phyloP scores from a whole-genome alignment of 805 yeast species.

The Candida tammaniensis region DNA sequence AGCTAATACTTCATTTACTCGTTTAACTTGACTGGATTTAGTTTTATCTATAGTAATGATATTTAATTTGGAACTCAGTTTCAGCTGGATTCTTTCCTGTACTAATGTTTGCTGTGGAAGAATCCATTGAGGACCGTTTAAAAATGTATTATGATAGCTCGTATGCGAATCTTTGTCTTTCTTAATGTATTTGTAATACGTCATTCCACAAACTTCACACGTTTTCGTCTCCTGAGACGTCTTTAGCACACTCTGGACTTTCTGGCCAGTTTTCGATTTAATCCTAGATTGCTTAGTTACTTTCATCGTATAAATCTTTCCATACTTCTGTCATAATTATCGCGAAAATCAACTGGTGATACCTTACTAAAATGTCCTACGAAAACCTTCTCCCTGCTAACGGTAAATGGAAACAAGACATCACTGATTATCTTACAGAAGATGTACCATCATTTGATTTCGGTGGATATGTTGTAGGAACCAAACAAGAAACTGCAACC shows the following conservation, averaged over 20 bases:
- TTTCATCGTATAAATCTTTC: too few species aligned
- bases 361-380: constrained; percentile 7
- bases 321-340: too few species aligned
- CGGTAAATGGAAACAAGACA: constrained; percentile 79
- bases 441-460: constrained; percentile 93
- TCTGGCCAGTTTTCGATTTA: too few species aligned
- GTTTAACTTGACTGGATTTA: constrained; percentile 20
- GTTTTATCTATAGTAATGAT: constrained; percentile 22
- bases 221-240: constrained; percentile 16
- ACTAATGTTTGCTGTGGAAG: constrained; percentile 6
- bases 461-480: constrained; percentile 95
- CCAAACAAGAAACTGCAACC: constrained; percentile 64
- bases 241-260: too few species aligned
- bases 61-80: constrained; percentile 7
- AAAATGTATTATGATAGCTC: constrained; percentile 48
- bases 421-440: constrained; percentile 74
- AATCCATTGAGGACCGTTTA: constrained; percentile 52
- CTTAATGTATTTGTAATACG: constrained; percentile 40
- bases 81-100: neutral
- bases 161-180: constrained; percentile 48
- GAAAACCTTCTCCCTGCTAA: constrained; percentile 63
- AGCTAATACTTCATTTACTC: constrained; percentile 35
- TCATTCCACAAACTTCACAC: constrained; percentile 54
- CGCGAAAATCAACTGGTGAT: too few species aligned
- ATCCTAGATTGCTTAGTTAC: too few species aligned